phyloP scores from a whole-genome alignment of 495 filamentous ascomycete genomes.

The Amorphotheca resinae region DNA sequence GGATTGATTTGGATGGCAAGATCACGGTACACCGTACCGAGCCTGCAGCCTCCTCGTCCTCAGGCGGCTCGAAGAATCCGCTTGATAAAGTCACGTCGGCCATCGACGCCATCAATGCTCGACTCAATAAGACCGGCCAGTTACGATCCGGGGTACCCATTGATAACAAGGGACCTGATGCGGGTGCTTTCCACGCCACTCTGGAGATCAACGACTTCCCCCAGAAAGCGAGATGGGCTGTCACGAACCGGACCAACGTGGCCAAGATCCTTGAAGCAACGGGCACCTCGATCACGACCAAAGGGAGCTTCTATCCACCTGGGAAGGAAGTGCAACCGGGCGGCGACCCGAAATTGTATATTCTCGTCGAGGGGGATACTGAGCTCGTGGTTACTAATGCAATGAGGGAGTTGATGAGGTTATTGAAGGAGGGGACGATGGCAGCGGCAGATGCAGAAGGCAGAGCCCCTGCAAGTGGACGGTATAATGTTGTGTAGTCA shows the following conservation, averaged over 20 bases:
- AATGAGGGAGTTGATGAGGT: slow-evolving; percentile 77
- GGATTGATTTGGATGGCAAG: slow-evolving; percentile 50
- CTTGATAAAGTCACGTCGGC: slow-evolving; percentile 77
- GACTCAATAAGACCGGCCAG: slow-evolving; percentile 73
- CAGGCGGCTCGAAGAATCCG: slow-evolving; percentile 44
- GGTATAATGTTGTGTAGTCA: slow-evolving; percentile 66
- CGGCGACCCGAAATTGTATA: slow-evolving; percentile 83
- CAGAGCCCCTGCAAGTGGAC: slow-evolving; percentile 64
- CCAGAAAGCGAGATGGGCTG: slow-evolving; percentile 96
- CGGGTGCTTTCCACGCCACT: slow-evolving; percentile 92
- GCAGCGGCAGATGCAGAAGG: slow-evolving; percentile 78
- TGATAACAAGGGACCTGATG: slow-evolving; percentile 97
- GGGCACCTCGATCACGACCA: slow-evolving; percentile 93
- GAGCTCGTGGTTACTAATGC: slow-evolving; percentile 84
- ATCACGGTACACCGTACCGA: slow-evolving; percentile 73
- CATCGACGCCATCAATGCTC: slow-evolving; percentile 74
- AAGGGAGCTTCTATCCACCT: slow-evolving; percentile 75
- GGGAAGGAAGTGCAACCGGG: slow-evolving; percentile 68
- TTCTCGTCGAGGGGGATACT: slow-evolving; percentile 93
- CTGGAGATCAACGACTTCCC: slow-evolving; percentile 99
- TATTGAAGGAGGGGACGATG: slow-evolving; percentile 85
- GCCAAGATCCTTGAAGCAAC: slow-evolving; percentile 94
- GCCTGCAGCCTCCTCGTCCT: slow-evolving; percentile 33
- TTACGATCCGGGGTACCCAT: slow-evolving; percentile 87
- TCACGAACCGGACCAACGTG: slow-evolving; percentile 97